phyloP scores from a whole-genome alignment of 2,329 filamentous ascomycete genomes.

The Cordyceps cicadae region DNA sequence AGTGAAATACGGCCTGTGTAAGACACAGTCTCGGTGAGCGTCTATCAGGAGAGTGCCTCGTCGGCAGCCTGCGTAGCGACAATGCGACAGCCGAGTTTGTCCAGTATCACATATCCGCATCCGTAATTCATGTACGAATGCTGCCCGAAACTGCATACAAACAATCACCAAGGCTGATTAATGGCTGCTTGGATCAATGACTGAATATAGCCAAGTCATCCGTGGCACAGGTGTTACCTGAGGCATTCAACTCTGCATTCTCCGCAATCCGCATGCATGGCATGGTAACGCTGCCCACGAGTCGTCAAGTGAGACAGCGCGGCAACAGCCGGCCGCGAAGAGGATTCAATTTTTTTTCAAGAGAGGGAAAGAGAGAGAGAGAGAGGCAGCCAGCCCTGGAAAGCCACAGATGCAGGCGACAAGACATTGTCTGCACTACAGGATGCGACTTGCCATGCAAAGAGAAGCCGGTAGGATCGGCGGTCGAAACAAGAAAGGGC shows the following conservation, averaged over 20 bases:
- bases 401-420: constrained; percentile 5
- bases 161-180: background rate
- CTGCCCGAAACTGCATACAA: background rate
- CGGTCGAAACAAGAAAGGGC: background rate
- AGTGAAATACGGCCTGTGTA: background rate
- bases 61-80: background rate
- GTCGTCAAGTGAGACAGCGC: constrained; percentile 2
- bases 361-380: background rate
- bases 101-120: too few relatives aligned
- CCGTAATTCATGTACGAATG: background rate
- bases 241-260: background rate
- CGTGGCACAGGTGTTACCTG: background rate
- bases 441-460: background rate
- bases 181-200: background rate
- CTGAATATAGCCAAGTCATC: background rate
- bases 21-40: constrained; percentile 1
- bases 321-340: background rate
- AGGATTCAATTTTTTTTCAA: background rate
- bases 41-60: background rate
- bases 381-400: background rate
- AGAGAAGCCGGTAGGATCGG: background rate
- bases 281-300: background rate
- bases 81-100: background rate
- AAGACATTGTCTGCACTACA: background rate
- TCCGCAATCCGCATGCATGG: too few relatives aligned